A percentile compares a stretch with the other conserved stretches of the same genome.
These are phyloP conservation scores for Cadophora sp. DNA, from an alignment of 2,329 filamentous ascomycete genomes.

Conservation along the genomic window DNA sequence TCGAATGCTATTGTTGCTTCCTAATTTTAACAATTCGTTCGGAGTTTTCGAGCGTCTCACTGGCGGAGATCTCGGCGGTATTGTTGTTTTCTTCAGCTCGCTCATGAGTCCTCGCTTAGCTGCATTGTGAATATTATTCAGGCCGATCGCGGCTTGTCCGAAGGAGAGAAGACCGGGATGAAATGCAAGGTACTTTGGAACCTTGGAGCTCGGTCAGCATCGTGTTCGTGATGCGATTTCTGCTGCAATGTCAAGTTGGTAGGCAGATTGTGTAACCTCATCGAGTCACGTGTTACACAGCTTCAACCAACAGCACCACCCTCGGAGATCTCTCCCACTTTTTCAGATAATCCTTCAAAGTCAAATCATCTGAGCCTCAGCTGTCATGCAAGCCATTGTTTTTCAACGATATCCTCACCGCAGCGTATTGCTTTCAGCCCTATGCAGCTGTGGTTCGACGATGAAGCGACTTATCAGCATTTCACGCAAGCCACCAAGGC, in stretches of 20 bases:
- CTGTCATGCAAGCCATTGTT: background rate
- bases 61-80: background rate
- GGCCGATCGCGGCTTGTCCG: background rate
- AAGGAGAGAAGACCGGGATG: background rate
- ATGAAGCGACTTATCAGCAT: constrained; percentile 11
- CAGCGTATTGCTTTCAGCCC: background rate
- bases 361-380: constrained; percentile 10
- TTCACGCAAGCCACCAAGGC: constrained; percentile 19
- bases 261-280: background rate
- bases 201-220: background rate
- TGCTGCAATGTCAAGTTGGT: background rate
- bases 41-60: too few species aligned
- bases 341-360: background rate
- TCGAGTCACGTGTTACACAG: background rate
- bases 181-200: background rate
- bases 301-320: background rate
- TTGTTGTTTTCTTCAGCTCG: background rate
- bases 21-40: background rate
- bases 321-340: background rate
- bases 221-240: background rate
- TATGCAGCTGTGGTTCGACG: background rate
- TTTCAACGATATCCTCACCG: background rate
- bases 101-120: background rate
- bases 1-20: background rate
- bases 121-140: background rate